These are phyloP conservation scores for Neopestalotiopsis clavispora DNA, from an alignment of 2,329 filamentous ascomycete species.

Conservation along the genomic window DNA sequence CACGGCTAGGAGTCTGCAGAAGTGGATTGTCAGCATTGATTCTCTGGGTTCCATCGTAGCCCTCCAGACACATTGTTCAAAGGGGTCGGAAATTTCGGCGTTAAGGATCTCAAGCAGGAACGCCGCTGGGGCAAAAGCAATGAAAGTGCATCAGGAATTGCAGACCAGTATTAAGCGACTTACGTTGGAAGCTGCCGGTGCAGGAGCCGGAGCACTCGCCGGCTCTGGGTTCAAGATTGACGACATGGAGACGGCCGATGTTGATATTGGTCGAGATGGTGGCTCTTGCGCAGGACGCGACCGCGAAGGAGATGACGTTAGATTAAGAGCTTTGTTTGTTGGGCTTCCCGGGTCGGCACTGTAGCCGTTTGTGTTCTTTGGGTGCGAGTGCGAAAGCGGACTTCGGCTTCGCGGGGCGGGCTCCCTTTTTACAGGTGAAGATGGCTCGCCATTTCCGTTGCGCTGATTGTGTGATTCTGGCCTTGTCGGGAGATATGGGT, in stretches of 20 bases:
- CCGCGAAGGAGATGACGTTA: conserved; percentile 36
- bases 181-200: conserved; percentile 33
- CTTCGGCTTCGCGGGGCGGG: conserved; percentile 33
- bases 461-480: conserved; percentile 42
- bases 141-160: neutral
- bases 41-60: neutral
- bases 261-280: conserved; percentile 31
- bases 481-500: conserved; percentile 48
- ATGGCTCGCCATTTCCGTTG: conserved; percentile 37
- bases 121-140: neutral
- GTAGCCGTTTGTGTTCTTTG: conserved; percentile 35
- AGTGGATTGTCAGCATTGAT: conserved; percentile 20
- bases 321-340: conserved; percentile 35
- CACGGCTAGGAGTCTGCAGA: conserved; percentile 70
- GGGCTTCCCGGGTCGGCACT: conserved; percentile 30
- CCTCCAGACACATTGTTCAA: neutral
- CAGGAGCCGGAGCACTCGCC: conserved; percentile 21
- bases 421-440: conserved; percentile 33
- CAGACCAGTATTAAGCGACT: conserved; percentile 19
- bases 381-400: conserved; percentile 37
- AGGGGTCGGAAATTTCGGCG: neutral
- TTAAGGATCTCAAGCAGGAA: neutral
- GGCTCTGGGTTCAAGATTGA: conserved; percentile 40
- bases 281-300: conserved; percentile 30
- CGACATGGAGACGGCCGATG: conserved; percentile 36